Percentiles rank a stretch among this genome's conserved stretches.
Evolutionary conservation across 495 filamentous ascomycete species (phyloP).

Genomic region (Evernia prunastri): DNA sequence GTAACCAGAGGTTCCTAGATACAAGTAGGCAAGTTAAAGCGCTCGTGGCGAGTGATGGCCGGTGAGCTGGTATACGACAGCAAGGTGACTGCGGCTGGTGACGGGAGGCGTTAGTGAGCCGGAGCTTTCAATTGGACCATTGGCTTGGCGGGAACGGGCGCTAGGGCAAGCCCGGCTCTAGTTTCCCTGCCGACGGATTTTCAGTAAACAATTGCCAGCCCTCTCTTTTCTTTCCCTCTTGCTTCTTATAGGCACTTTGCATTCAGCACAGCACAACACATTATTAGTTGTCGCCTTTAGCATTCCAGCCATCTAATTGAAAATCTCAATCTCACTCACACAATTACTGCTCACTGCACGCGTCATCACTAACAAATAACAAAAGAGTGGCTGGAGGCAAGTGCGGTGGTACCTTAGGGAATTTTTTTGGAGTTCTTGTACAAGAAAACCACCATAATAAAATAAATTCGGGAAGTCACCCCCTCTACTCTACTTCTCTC

Average conservation of each 20-base stretch:
- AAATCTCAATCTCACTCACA: background rate
- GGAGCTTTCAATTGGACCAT: too few relatives aligned
- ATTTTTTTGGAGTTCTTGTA: background rate
- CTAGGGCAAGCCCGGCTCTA: background rate
- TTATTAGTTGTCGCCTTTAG: background rate
- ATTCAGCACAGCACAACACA: background rate
- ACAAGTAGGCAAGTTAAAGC: too few relatives aligned
- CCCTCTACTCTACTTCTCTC: background rate
- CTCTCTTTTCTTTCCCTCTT: background rate
- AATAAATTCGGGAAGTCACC: conserved; percentile 6
- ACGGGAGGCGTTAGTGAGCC: too few relatives aligned
- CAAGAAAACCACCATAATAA: background rate
- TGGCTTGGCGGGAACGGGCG: background rate
- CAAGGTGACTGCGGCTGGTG: background rate
- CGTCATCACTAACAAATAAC: conserved; percentile 9
- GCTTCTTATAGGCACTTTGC: background rate
- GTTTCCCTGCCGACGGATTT: conserved; percentile 2
- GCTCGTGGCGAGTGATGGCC: too few relatives aligned
- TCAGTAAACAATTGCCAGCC: conserved; percentile 3
- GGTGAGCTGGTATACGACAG: background rate
- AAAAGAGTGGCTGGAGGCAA: conserved; percentile 14
- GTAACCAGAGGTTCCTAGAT: too few relatives aligned
- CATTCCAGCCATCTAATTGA: conserved; percentile 9
- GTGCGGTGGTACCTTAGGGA: conserved; percentile 6
- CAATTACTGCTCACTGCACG: background rate